phyloP scores from a whole-genome alignment of 148 eudicot species.

The Heliosperma pusillum region DNA sequence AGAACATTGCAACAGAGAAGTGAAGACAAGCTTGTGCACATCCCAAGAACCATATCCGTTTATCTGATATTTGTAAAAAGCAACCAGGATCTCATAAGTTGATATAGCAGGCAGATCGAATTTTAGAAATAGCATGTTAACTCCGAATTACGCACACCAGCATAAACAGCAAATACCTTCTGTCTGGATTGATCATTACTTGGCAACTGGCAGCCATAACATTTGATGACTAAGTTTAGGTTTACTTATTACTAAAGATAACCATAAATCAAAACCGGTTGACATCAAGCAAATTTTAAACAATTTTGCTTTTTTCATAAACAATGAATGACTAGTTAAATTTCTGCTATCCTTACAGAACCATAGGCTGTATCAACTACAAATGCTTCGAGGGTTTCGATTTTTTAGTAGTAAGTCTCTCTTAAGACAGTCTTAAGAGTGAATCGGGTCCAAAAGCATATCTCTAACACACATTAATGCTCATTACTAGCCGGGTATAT shows the following conservation, averaged over 20 bases:
- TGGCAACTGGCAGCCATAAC: conserved; percentile 5
- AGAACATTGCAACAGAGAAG: conserved; percentile 65
- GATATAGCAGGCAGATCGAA: background rate
- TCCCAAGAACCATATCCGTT: conserved; percentile 68
- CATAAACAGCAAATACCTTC: background rate
- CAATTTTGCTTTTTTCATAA: background rate
- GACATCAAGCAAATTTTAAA: background rate
- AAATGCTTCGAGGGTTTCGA: background rate
- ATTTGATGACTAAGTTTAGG: background rate
- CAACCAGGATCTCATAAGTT: background rate
- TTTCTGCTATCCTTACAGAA: background rate
- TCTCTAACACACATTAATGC: too few relatives aligned
- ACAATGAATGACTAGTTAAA: background rate
- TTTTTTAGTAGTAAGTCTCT: too few relatives aligned
- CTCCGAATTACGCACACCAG: background rate
- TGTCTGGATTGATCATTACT: background rate
- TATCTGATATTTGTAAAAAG: conserved; percentile 38
- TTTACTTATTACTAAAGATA: background rate
- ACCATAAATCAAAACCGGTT: background rate
- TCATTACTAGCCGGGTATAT: too few relatives aligned
- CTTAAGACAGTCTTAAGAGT: too few relatives aligned
- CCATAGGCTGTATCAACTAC: background rate
- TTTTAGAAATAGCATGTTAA: background rate
- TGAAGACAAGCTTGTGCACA: conserved; percentile 81
- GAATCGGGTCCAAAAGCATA: too few relatives aligned